Base-by-base conservation (phyloP, 176 grass and related monocot species). In the sorghum (Sorghum bicolor) region DNA sequence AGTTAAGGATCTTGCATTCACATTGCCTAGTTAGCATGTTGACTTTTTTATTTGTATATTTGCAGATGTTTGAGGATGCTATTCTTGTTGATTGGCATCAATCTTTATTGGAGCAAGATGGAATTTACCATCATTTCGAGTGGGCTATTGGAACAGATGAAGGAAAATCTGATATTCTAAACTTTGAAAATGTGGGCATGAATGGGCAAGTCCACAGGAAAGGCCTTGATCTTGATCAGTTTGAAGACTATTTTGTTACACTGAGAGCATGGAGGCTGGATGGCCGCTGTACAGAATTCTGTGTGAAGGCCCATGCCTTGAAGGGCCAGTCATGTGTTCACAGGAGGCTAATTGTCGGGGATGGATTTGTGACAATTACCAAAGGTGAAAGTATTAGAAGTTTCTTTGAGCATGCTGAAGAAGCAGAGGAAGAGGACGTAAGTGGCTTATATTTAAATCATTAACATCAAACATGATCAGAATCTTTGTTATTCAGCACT, bases 371-470 rank as follows among this genome's bases (percentile, higher is more conserved):
- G 41, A 92, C 91, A 69, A 92, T 97, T 72, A 94, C 87, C 4
- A 78, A 90, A 62, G 91, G 94, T 45, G 94, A 90, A 73, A 88
- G 87, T 63, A 92, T 97, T 76, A 87, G 70, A 71, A 85, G 64
- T 80, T 97, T 97, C 71, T 94, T 97, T 80, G 94, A 97, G 84
- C 77, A 97, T 87, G 94, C 94, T 76, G 94, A 94, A 78, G 91
- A 97, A 86, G 89, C 91, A 10, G 94, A 97, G 67, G 94, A 97
- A 89, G 94, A 97, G 80, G 94, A 97, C 85, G 94, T 97, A 92
- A 84, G 87, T 88, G 36, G 22, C 22, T 75, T 17, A 31, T 70
- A 26, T 62, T 65, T 89, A 80, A 29, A 79, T 1, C 44, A 61
- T 77, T 58, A 68, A 58, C 1, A 17, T 41, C 14, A 10, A 67